Conservation (phyloP, 805 yeast genomes). For the Candida endomychidarum region DNA sequence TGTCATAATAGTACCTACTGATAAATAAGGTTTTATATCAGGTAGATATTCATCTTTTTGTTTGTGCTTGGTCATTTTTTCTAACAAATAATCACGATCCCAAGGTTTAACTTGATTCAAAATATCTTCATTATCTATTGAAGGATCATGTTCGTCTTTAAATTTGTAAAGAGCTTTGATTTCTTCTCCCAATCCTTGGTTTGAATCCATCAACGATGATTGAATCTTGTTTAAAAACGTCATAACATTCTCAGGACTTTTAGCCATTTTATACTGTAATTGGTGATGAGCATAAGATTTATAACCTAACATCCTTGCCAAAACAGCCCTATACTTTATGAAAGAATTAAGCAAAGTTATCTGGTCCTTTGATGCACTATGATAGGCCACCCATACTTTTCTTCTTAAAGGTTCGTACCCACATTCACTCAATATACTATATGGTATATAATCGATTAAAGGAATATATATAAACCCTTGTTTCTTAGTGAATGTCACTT, state of each 20-base stretch:
- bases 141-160: conserved; percentile 18
- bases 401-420: conserved; percentile 57
- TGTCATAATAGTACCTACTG: conserved; percentile 81
- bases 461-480: conserved; percentile 26
- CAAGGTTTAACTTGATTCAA: conserved; percentile 68
- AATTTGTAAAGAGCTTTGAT: conserved; percentile 45
- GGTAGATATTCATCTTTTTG: conserved; percentile 21
- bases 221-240: conserved; percentile 66
- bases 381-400: conserved; percentile 72
- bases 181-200: conserved; percentile 53
- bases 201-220: conserved; percentile 36
- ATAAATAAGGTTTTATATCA: conserved; percentile 68
- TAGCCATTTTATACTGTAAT: conserved; percentile 87
- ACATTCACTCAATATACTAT: conserved; percentile 60
- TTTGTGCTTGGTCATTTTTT: conserved; percentile 17
- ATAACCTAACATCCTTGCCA: conserved; percentile 75
- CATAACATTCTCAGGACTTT: conserved; percentile 69
- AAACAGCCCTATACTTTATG: conserved; percentile 61
- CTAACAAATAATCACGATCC: conserved; percentile 75
- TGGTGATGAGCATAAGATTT: conserved; percentile 75
- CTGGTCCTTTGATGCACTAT: conserved; percentile 64
- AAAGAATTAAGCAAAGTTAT: conserved; percentile 57
- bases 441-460: conserved; percentile 60
- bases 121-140: conserved; percentile 28
- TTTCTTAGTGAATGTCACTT: conserved; percentile 17